Evolutionary conservation across 1,139 yeast genomes (phyloP).

Genomic region (Zygosaccharomyces sapae): DNA sequence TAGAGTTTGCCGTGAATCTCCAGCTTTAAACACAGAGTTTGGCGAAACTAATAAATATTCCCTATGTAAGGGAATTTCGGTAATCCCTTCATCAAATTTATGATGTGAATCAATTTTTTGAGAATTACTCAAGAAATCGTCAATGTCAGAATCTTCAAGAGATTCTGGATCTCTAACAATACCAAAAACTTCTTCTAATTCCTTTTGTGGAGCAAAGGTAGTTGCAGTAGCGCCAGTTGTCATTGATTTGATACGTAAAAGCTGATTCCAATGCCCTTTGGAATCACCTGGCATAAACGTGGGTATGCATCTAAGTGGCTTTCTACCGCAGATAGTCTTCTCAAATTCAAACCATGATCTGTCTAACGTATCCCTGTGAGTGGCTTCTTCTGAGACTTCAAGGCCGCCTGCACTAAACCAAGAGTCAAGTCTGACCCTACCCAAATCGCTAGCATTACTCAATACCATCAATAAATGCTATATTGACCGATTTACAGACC

Average conservation of each 20-base stretch:
- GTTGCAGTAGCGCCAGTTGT: neutral
- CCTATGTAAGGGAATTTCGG: neutral
- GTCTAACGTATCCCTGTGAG: neutral
- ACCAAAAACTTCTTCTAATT: slow-evolving; percentile 11
- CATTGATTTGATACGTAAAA: neutral
- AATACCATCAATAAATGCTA: slow-evolving; percentile 4
- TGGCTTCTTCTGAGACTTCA: slow-evolving; percentile 5
- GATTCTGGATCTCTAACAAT: slow-evolving; percentile 15
- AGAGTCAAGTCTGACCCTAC: slow-evolving; percentile 1
- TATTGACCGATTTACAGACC: neutral
- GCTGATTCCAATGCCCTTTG: neutral
- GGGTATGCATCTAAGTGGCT: slow-evolving; percentile 9
- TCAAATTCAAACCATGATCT: slow-evolving; percentile 1
- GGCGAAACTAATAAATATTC: slow-evolving; percentile 8
- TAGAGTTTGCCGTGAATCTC: slow-evolving; percentile 10
- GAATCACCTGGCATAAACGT: neutral
- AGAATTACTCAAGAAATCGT: slow-evolving; percentile 9
- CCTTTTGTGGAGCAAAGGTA: slow-evolving; percentile 8
- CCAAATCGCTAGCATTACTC: slow-evolving; percentile 6
- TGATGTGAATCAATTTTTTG: neutral
- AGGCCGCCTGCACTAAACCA: slow-evolving; percentile 13
- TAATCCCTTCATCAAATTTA: neutral
- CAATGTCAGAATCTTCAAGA: slow-evolving; percentile 16
- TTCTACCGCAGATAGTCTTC: slow-evolving; percentile 5
- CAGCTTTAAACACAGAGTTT: slow-evolving; percentile 10